These are phyloP conservation scores for Trichosporon sp. DNA, from an alignment of 1,284 basidiomycete species.

Conservation along the genomic window DNA sequence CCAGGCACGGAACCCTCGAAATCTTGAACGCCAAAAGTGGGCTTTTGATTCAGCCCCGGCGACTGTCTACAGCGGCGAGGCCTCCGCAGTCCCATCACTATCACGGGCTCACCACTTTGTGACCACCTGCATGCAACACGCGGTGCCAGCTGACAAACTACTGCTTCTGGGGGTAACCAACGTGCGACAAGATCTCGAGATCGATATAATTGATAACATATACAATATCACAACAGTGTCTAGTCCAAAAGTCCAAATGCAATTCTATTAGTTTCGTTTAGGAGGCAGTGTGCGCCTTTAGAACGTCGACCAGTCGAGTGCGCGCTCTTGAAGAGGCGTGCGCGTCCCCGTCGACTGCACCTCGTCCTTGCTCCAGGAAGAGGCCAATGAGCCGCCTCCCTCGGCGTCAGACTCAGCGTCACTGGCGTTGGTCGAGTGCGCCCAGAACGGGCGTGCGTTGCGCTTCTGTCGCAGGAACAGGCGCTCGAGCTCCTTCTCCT, in stretches of 20 bases:
- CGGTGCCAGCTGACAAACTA: background rate
- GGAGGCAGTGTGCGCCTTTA: conserved; percentile 6
- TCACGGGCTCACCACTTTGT: background rate
- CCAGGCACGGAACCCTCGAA: background rate
- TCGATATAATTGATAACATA: conserved; percentile 11
- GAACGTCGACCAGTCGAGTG: conserved; percentile 37
- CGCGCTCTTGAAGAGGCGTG: conserved; percentile 23
- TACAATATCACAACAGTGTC: conserved; percentile 11
- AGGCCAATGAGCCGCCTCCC: background rate
- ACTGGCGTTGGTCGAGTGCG: conserved; percentile 29
- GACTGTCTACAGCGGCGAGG: conserved; percentile 30
- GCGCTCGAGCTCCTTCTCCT: conserved; percentile 41
- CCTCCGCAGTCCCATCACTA: conserved; percentile 3
- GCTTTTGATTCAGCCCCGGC: conserved; percentile 46
- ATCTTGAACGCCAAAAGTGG: background rate
- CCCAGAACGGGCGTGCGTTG: conserved; percentile 27
- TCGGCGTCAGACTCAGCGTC: conserved; percentile 34
- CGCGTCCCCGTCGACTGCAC: conserved; percentile 20
- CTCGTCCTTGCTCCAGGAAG: conserved; percentile 2
- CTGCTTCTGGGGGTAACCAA: background rate
- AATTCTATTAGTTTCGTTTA: conserved; percentile 12
- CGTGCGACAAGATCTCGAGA: background rate
- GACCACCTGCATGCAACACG: too few species aligned
- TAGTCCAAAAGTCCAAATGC: conserved; percentile 14
- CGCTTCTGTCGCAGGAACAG: conserved; percentile 40